Evolutionary conservation across 441 rosid genomes (phyloP).

Genomic region (Jatropha podagrica): DNA sequence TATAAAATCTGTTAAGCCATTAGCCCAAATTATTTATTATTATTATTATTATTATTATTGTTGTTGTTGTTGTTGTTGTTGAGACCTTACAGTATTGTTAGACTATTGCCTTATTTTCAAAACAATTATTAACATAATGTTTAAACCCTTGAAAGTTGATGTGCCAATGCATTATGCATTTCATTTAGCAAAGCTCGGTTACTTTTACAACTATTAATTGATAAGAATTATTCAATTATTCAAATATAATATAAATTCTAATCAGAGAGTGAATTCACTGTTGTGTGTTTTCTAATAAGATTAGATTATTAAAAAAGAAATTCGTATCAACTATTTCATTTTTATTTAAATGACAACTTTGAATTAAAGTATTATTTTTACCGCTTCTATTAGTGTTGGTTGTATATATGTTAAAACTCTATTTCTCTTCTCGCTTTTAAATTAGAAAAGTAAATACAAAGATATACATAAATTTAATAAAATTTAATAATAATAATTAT

Average conservation of each 20-base stretch:
- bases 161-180: no score
- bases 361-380: neutral
- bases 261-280: neutral
- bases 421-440: neutral
- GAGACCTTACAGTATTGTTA: neutral
- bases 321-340: neutral
- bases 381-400: neutral
- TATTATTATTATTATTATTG: no score
- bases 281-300: no score
- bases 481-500: no score
- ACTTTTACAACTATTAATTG: neutral
- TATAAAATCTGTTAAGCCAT: neutral
- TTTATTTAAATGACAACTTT: neutral
- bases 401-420: neutral
- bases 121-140: neutral
- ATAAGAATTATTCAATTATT: neutral
- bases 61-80: no score
- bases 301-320: no score
- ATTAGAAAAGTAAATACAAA: neutral
- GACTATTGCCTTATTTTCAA: neutral
- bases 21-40: no score
- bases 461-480: no score
- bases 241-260: neutral
- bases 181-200: neutral
- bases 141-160: constrained; percentile 2